phyloP scores from a whole-genome alignment of 257 asterid species.

The Solanum lycopersicoides region DNA sequence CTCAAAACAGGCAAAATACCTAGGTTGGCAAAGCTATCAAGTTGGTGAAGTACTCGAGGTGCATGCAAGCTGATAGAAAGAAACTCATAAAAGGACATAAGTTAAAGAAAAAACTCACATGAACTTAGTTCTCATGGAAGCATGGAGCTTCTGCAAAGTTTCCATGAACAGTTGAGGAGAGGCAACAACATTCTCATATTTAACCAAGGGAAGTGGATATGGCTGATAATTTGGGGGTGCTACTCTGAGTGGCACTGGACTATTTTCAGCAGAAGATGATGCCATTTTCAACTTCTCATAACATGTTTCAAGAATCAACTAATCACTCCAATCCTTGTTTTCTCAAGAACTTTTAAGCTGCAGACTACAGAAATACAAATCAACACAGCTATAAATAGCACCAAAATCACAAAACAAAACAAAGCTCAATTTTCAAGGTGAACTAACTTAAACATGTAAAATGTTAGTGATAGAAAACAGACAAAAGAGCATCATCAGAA shows the following conservation, averaged over 20 bases:
- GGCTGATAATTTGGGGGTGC: slow-evolving; percentile 21
- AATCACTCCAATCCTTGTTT: slow-evolving; percentile 26
- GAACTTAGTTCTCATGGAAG: slow-evolving; percentile 73
- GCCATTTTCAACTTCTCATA: slow-evolving; percentile 15
- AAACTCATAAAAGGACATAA: background rate
- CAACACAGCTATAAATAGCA: background rate
- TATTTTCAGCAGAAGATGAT: slow-evolving; percentile 19
- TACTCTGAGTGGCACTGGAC: slow-evolving; percentile 16
- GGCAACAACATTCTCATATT: slow-evolving; percentile 46
- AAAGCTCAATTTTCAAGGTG: background rate
- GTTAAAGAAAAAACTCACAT: slow-evolving; percentile 36
- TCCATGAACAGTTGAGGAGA: slow-evolving; percentile 43
- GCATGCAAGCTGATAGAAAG: background rate
- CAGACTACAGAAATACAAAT: background rate
- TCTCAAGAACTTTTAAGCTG: background rate
- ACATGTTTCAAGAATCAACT: slow-evolving; percentile 4
- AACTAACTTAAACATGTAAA: background rate
- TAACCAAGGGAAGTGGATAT: slow-evolving; percentile 65
- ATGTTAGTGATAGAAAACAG: background rate
- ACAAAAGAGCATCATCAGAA: background rate
- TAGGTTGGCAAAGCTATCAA: background rate
- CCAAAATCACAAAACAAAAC: background rate
- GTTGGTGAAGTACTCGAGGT: background rate
- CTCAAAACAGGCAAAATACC: background rate
- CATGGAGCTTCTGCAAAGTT: slow-evolving; percentile 64